phyloP scores from a whole-genome alignment of 148 eudicot species.

The Suaeda aralocaspica region DNA sequence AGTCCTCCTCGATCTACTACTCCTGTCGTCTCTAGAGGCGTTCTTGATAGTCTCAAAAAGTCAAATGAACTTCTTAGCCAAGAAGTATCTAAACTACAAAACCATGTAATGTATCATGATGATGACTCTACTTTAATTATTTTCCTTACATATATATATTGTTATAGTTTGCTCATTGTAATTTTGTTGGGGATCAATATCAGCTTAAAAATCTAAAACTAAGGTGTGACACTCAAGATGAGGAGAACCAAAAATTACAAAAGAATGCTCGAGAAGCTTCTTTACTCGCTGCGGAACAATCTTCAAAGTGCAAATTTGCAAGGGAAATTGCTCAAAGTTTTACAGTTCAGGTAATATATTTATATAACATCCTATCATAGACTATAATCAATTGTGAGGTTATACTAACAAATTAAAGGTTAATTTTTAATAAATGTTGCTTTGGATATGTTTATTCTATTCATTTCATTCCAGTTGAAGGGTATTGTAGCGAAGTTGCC shows the following conservation, averaged over 20 bases:
- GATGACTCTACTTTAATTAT: neutral
- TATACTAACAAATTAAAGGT: too few relatives aligned
- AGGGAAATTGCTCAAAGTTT: constrained; percentile 46
- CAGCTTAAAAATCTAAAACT: constrained; percentile 63
- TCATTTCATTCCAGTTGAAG: constrained; percentile 41
- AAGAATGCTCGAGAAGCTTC: constrained; percentile 46
- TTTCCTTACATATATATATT: neutral
- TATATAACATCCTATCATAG: neutral
- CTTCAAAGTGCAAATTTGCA: constrained; percentile 43
- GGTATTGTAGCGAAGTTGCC: constrained; percentile 53
- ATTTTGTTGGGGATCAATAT: neutral
- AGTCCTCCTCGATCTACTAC: constrained; percentile 67
- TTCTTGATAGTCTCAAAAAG: constrained; percentile 71
- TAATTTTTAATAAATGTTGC: too few relatives aligned
- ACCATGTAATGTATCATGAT: constrained; percentile 61
- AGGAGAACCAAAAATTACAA: constrained; percentile 54
- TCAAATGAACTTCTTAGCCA: constrained; percentile 69
- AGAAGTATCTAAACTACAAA: constrained; percentile 75
- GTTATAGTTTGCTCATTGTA: neutral
- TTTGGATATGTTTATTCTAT: too few relatives aligned
- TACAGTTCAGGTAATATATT: constrained; percentile 45
- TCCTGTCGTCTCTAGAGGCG: constrained; percentile 65
- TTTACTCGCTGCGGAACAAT: constrained; percentile 50
- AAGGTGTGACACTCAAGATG: constrained; percentile 63
- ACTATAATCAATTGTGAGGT: too few relatives aligned